Percentiles rank a stretch among this genome's conserved stretches.
phyloP scores from a whole-genome alignment of 2,329 filamentous ascomycete genomes.

The Emergomyces orientalis region DNA sequence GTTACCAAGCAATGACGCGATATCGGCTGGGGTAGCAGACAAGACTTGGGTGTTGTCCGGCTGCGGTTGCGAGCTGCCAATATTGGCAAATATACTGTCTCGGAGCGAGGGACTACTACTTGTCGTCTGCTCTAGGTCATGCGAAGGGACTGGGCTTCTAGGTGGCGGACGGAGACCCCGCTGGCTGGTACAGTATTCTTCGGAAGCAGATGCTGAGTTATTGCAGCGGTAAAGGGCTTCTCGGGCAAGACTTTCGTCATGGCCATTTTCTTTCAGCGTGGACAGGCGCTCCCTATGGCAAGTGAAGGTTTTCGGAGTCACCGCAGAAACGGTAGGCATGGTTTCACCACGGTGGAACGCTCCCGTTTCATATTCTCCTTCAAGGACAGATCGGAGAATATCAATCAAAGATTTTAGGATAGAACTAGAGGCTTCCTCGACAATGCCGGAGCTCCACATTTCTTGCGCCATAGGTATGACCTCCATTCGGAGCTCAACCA shows the following conservation, averaged over 20 bases:
- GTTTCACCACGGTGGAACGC: conserved; percentile 56
- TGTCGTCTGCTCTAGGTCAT: conserved; percentile 40
- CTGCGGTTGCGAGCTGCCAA: background rate
- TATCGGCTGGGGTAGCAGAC: background rate
- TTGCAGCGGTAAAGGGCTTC: conserved; percentile 80
- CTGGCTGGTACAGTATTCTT: conserved; percentile 66
- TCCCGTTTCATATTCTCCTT: conserved; percentile 63
- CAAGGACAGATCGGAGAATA: conserved; percentile 68
- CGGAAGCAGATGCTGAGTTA: conserved; percentile 50
- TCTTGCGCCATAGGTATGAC: conserved; percentile 66
- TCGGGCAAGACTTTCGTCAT: conserved; percentile 53
- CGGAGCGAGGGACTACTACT: conserved; percentile 8
- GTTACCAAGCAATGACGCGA: conserved; percentile 15
- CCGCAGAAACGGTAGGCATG: conserved; percentile 39
- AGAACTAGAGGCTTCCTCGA: conserved; percentile 68
- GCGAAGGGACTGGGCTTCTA: conserved; percentile 57
- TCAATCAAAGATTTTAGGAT: conserved; percentile 73
- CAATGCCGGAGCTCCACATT: conserved; percentile 76
- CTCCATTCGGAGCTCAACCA: conserved; percentile 74
- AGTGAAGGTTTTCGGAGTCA: conserved; percentile 44
- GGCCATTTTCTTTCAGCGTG: conserved; percentile 39
- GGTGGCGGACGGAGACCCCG: conserved; percentile 48
- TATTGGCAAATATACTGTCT: conserved; percentile 12
- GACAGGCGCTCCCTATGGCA: conserved; percentile 42
- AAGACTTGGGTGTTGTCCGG: background rate